Base-by-base conservation (phyloP, 2,329 filamentous ascomycete species). In the Cytospora piceicola region DNA sequence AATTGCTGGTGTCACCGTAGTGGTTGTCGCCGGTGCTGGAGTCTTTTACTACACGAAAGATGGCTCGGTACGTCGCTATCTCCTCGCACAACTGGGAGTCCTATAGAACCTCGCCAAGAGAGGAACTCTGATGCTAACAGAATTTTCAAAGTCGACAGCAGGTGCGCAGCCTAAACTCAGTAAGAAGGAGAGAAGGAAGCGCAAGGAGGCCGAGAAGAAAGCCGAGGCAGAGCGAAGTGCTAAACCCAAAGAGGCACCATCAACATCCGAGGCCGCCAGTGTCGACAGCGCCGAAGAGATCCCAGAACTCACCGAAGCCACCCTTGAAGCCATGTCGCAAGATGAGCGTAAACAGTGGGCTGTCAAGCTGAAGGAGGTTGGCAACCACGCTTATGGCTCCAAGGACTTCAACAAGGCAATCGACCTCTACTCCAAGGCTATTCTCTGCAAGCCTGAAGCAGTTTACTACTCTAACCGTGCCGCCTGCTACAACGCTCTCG, bases 391-490 rank as follows among this genome's bases (percentile, higher is more conserved):
- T 9, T 99, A 97, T 75, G 93, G 93, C 68, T 88, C 89, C 71
- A 98, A 97, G 81, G 91, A 96, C 74, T 97, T 97, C 81, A 90
- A 93, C 79, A 89, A 88, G 73, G 95, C 95, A 71, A 99, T 99
- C 75, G 91, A 94, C 5, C 88, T 99, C 42, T 99, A 99, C 81
- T 92, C 92, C 71, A 92, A 96, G 81, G 95, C 95, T 59, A 96
- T 99, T 73, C 82, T 98, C 60, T 98, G 95, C 90, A 96, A 95
- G 82, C 90, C 94, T 65, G 95, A 99, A 75, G 93, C 95, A 36
- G 94, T 99, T 77, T 99, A 95, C 85, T 99, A 96, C 85, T 98
- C 95, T 70, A 99, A 99, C 85, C 91, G 95, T 73, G 95, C 95
- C 65, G 95, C 95, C 63, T 99, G 95, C 85, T 96, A 93, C 82